A percentile compares a stretch with the other conserved stretches of the same genome.
phyloP scores from a whole-genome alignment of 306 rosid species.

The Corylus heterophylla region DNA sequence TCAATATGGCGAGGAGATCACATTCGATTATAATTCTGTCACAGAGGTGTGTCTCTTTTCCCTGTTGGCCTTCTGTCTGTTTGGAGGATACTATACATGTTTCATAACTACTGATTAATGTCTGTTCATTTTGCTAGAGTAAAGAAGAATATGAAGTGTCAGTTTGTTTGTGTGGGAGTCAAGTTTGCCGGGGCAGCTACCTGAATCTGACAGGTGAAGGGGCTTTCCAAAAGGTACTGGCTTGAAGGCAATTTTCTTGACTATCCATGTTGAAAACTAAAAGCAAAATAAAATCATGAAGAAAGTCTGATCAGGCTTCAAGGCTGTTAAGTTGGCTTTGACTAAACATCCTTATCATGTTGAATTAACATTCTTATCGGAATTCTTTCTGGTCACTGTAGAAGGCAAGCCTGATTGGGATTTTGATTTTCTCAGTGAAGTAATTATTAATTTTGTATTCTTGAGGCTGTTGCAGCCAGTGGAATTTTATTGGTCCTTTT shows the following conservation, averaged over 20 bases:
- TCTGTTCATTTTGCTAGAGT: conserved; percentile 54
- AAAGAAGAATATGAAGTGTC: conserved; percentile 99
- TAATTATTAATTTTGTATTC: neutral
- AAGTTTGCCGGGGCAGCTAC: conserved; percentile 98
- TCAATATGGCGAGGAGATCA: conserved; percentile 90
- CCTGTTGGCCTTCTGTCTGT: conserved; percentile 7
- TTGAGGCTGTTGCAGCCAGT: conserved; percentile 20
- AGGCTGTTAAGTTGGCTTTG: conserved; percentile 7
- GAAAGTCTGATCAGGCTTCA: neutral
- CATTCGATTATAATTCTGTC: conserved; percentile 96
- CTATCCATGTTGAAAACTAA: neutral
- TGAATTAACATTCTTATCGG: conserved; percentile 1
- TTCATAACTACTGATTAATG: conserved; percentile 22
- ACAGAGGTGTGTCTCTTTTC: conserved; percentile 78
- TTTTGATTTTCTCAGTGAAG: neutral
- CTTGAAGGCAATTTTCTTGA: conserved; percentile 1
- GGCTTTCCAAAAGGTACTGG: conserved; percentile 78
- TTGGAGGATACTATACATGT: neutral
- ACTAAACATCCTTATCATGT: conserved; percentile 10
- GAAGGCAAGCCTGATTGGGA: neutral
- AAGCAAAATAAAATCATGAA: neutral
- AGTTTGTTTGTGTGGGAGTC: conserved; percentile 98
- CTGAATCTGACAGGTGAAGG: conserved; percentile 97
- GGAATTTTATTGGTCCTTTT: conserved; percentile 4
- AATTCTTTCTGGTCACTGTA: neutral